Evolutionary conservation across 345 rosid species (phyloP).

Genomic region (Citrus mangshanensis): DNA sequence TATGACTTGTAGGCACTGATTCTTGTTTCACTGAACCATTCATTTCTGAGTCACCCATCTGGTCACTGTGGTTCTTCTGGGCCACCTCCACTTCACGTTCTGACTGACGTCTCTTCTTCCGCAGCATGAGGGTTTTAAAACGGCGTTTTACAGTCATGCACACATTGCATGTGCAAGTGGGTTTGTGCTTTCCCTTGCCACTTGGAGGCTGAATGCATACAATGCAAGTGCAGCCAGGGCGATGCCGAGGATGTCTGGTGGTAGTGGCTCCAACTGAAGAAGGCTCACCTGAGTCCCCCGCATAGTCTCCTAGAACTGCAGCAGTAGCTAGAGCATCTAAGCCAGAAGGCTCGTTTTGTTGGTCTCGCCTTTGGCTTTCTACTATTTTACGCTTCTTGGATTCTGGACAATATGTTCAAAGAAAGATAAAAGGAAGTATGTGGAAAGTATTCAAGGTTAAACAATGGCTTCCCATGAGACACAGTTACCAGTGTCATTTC

Average conservation of each 20-base stretch:
- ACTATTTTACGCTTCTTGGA: conserved; percentile 47
- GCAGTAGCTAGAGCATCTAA: conserved; percentile 87
- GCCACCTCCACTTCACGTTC: conserved; percentile 49
- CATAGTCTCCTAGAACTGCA: conserved; percentile 64
- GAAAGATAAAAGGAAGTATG: background rate
- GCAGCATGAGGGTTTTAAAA: conserved; percentile 82
- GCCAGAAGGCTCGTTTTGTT: conserved; percentile 52
- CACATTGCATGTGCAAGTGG: conserved; percentile 73
- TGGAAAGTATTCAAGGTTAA: background rate
- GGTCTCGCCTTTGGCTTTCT: conserved; percentile 36
- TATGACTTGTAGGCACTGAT: conserved; percentile 13
- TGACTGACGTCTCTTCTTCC: conserved; percentile 79
- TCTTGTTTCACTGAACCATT: conserved; percentile 16
- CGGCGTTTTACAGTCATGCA: conserved; percentile 95
- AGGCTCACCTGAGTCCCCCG: conserved; percentile 42
- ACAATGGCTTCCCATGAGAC: background rate
- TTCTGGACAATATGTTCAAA: conserved; percentile 35
- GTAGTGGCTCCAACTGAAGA: conserved; percentile 79
- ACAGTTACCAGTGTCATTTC: background rate
- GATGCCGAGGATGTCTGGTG: conserved; percentile 93
- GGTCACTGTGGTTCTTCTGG: conserved; percentile 25
- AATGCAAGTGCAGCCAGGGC: conserved; percentile 91
- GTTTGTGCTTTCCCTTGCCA: conserved; percentile 87
- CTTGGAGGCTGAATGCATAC: conserved; percentile 99
- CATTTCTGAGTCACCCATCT: conserved; percentile 31